Evolutionary conservation across 768 basidiomycete genomes (phyloP), one percentile per base, ranked within the genome.

Genomic region (Xerocomellus chrysenteron): DNA sequence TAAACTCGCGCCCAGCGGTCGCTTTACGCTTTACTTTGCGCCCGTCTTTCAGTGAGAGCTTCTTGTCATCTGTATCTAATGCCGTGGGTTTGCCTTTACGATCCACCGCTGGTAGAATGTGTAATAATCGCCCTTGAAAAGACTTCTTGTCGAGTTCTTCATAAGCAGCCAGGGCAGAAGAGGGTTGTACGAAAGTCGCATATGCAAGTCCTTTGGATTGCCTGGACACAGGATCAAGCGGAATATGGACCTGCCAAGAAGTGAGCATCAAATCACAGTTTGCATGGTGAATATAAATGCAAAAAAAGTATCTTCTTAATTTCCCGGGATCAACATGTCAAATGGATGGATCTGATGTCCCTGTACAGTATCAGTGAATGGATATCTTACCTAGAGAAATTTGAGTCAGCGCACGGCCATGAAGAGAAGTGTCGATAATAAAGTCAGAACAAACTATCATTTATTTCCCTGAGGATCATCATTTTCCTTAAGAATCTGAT

Each of bases 121-220:
- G 97, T 2, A 99, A 70, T 0, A 98, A 71, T 30, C 97, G 85
- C 4, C 97, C 97, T 73, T 95, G 94, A 71, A 97, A 94, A 0
- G 92, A 85, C 37, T 80, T 86, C 54, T 85, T 85, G 68, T 98
- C 95, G 35, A 98, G 79, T 0, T 78, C 78, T 54, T 86, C 81
- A 62, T 87, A 93, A 0, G 96, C 97, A 0, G 79, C 73, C 1
- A 94, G 64, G 0, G 88, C 87, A 16, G 75, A 70, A 4, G 73
- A 56, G 0, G 83, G 67, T 2, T 75, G 68, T 9, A 60, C 68
- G 55, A 80, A 90, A 3, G 78, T 75, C 33, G 87, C 76, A 60
- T 83, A 90, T 1, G 82, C 87, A 1, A 88, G 73, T 13, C 87
- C 88, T 63, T 86, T 85, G 0, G 81, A 65, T 33, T 77, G 70